Base-by-base conservation (phyloP, 2,329 filamentous ascomycete genomes). In the Fonsecaea nubica region DNA sequence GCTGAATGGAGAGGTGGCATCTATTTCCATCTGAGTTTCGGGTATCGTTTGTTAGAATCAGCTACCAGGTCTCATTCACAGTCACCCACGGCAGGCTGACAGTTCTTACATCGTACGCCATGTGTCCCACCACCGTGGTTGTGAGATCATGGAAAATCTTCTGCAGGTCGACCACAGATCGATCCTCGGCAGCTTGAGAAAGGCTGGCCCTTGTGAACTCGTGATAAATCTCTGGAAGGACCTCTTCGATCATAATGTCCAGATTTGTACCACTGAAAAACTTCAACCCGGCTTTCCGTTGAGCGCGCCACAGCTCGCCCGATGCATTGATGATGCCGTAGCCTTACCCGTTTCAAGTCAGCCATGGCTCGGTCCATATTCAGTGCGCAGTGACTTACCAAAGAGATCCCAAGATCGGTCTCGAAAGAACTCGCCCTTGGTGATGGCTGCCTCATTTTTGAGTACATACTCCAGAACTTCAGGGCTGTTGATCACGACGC, bases 261-360 rank as follows among this genome's bases (percentile, higher is more conserved):
- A 90, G 74, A 70, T 89, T 89, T 61, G 84, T 77, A 13, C 81
- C 80, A 71, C 81, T 88, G 32, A 90, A 81, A 70, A 90, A 90
- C 33, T 83, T 74, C 52, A 76, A 66, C 21, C 88, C 88, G 3
- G 87, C 88, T 74, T 85, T 89, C 54, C 88, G 81, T 78, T 90
- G 88, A 1, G 84, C 77, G 66, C 81, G 85, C 87, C 88, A 90
- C 30, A 87, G 73, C 25, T 88, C 85, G 48, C 88, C 88, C 67
- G 89, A 87, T 32, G 84, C 84, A 70, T 90, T 90, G 76, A 90
- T 89, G 70, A 90, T 90, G 32, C 88, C 88, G 69, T 87, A 81
- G 1, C 86, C 83, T 84, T 55, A 12, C n/a, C 3, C 30, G 42
- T 3, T n/a, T 36, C 18, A 35, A 25, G 30, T 40, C n/a, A 56